A percentile compares a stretch with the other conserved stretches of the same genome.
Conservation (phyloP, 73 alveolate species). For the Paramecium sexaurelia region DNA sequence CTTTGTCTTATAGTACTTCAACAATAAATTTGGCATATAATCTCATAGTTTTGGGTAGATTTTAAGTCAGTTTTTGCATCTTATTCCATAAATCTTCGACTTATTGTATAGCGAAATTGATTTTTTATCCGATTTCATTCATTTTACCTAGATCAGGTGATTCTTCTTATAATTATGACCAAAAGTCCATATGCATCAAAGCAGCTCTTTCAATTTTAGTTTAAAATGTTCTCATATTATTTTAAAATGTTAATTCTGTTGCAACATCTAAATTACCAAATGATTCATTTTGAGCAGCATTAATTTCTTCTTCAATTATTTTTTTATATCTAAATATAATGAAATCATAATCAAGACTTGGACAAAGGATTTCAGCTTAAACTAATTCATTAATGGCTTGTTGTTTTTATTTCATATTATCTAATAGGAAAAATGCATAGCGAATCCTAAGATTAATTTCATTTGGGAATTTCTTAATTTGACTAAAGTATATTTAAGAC, state of each 20-base stretch:
- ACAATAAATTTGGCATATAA: slow-evolving; percentile 63
- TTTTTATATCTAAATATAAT: slow-evolving; percentile 60
- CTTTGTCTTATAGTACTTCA: slow-evolving; percentile 66
- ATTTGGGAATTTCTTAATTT: slow-evolving; percentile 61
- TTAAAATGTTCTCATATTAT: slow-evolving; percentile 59
- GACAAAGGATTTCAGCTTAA: slow-evolving; percentile 45
- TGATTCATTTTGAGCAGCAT: slow-evolving; percentile 22
- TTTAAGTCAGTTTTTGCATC: slow-evolving; percentile 46
- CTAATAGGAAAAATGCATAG: slow-evolving; percentile 63
- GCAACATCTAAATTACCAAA: slow-evolving; percentile 61
- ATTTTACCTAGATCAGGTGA: slow-evolving; percentile 66
- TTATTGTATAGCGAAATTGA: slow-evolving; percentile 50
- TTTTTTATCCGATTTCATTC: slow-evolving; percentile 65
- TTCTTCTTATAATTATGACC: slow-evolving; percentile 66
- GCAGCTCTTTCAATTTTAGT: slow-evolving; percentile 66
- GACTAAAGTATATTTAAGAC: slow-evolving; percentile 46
- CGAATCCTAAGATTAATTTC: slow-evolving; percentile 49
- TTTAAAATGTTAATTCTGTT: slow-evolving; percentile 62
- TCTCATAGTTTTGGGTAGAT: slow-evolving; percentile 68
- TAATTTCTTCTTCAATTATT: slow-evolving; percentile 62
- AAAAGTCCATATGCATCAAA: slow-evolving; percentile 67
- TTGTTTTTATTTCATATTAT: slow-evolving; percentile 49
- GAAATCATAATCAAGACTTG: slow-evolving; percentile 62
- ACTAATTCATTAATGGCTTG: slow-evolving; percentile 55
- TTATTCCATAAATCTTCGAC: slow-evolving; percentile 69